These are phyloP conservation scores for Nematocida homosporus DNA, from an alignment of 371 early-diverging fungal genomes.

Conservation along the genomic window DNA sequence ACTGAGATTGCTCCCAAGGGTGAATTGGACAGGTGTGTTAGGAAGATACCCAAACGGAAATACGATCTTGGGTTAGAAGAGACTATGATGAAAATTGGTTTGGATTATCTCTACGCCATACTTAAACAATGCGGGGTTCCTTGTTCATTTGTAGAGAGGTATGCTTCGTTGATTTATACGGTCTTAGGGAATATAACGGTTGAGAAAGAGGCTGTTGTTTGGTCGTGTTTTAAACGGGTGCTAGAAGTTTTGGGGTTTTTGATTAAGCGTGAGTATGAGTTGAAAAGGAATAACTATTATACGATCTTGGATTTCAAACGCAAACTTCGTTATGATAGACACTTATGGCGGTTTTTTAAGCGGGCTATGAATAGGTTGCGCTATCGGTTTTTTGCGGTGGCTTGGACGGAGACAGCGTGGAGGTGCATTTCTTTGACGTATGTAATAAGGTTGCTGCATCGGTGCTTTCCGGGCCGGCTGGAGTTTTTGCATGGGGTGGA, in stretches of 20 bases:
- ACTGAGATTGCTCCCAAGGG: background rate
- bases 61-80: background rate
- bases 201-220: background rate
- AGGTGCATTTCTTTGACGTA: background rate
- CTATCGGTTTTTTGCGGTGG: background rate
- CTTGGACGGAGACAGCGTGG: background rate
- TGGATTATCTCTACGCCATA: background rate
- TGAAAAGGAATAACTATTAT: conserved; percentile 11
- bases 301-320: conserved; percentile 20
- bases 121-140: conserved; percentile 1
- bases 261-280: conserved; percentile 40
- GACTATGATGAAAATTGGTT: background rate
- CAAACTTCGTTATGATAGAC: background rate
- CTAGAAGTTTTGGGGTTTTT: conserved; percentile 13
- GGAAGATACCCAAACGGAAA: background rate
- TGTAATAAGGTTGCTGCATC: background rate
- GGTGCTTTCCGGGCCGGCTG: background rate
- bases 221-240: background rate
- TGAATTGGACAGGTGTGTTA: background rate
- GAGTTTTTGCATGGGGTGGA: background rate
- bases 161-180: conserved; percentile 1
- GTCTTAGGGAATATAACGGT: background rate
- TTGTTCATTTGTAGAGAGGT: background rate
- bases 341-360: background rate
- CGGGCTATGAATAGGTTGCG: background rate